Conservation (phyloP, 2,329 filamentous ascomycete species). For the Biscogniauxia sp. region DNA sequence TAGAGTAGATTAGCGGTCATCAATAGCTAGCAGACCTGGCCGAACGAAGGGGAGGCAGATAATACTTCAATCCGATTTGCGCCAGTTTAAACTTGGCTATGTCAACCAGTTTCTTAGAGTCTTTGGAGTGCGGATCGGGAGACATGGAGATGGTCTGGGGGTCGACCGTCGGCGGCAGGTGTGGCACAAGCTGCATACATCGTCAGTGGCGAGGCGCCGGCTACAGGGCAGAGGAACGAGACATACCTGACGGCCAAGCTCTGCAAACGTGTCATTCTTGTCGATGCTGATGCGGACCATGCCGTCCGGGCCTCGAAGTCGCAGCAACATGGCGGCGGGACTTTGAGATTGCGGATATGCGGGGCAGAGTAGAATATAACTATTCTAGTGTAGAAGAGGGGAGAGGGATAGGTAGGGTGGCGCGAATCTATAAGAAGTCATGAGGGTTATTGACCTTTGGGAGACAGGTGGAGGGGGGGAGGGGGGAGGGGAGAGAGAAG, state of each 20-base stretch:
- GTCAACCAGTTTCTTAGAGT: conserved; percentile 57
- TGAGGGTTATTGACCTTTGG: not conserved
- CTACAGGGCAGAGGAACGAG: not conserved
- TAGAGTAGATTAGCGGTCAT: conserved; percentile 26
- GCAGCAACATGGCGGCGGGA: conserved; percentile 65
- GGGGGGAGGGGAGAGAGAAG: not conserved
- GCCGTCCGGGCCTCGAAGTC: conserved; percentile 88
- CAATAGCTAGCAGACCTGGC: not conserved
- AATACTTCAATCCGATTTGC: conserved; percentile 59
- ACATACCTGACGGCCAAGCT: conserved; percentile 54
- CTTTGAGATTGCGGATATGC: conserved; percentile 2
- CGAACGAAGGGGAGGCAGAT: conserved; percentile 13
- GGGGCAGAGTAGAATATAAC: not conserved
- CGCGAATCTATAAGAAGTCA: not conserved
- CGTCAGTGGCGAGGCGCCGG: conserved; percentile 10
- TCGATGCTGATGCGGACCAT: conserved; percentile 83
- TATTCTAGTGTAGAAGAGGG: not conserved
- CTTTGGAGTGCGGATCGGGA: conserved; percentile 56
- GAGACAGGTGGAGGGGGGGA: not conserved
- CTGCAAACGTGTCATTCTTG: conserved; percentile 67
- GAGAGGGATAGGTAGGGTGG: not conserved
- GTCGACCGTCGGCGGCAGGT: conserved; percentile 62
- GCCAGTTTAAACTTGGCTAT: conserved; percentile 55
- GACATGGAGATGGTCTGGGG: conserved; percentile 59
- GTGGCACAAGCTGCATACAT: conserved; percentile 48